Base-by-base conservation (phyloP, 2,329 filamentous ascomycete species). In the Byssochlamys sp. region DNA sequence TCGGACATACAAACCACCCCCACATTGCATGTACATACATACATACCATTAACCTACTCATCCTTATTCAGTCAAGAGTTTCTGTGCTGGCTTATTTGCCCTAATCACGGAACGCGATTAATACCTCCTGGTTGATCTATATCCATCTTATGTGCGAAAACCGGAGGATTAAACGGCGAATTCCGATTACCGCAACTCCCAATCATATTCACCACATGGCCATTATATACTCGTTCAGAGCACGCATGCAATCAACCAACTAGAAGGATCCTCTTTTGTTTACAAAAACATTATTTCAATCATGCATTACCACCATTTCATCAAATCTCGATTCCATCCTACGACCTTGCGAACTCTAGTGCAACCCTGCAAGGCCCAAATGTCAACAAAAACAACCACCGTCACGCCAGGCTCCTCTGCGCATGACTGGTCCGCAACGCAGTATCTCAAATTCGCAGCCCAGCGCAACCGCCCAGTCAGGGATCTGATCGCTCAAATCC, bases 401-500 rank as follows among this genome's bases (percentile, higher is more conserved):
- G 12, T 45, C 39, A 45, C n/a, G 39, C 39, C 39, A 5, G 39
- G 39, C 19, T 45, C 39, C 39, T 45, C 39, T 19, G 39, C 57
- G 6, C 14, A 58, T 58, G 77, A 80, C 69, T 84, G 82, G 82
- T 81, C 74, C n/a, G 79, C 82, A 48, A 63, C 70, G 2, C 81
- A 83, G 64, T 84, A 84, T 65, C 74, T 82, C 59, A 81, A 82
- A 59, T 84, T 84, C 62, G 67, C 71, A 61, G 68, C 72, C 54
- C 77, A 84, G 55, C 77, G 82, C 58, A 84, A 80, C 0, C 77
- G 78, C 2, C 75, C 82, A 5, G 75, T 78, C 0, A 71, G 75
- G 49, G 83, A 85, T 60, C 76, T 85, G 0, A 68, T 85, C 7
- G 61, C 77, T 4, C 79, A 77, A 31, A 66, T 83, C 2, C 71